Conservation (phyloP, 2,329 filamentous ascomycete species). For the Fusarium tjaetaba region DNA sequence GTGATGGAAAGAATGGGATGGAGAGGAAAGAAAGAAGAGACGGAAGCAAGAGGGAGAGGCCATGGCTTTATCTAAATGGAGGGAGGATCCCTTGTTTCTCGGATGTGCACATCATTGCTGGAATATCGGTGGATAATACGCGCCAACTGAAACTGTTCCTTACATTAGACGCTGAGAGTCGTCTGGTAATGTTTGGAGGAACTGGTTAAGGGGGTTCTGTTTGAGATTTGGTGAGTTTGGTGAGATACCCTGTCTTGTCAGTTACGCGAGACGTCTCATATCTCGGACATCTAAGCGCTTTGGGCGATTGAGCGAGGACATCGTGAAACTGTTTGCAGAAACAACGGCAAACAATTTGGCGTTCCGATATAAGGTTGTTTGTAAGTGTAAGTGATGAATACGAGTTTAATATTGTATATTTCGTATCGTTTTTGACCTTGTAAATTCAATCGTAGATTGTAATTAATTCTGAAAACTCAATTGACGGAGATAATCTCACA, state of each 20-base stretch:
- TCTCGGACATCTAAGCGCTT: slow-evolving; percentile 26
- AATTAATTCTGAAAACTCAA: not conserved
- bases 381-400: not conserved
- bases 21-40: slow-evolving; percentile 3
- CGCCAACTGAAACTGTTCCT: slow-evolving; percentile 38
- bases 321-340: not conserved
- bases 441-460: slow-evolving; percentile 3
- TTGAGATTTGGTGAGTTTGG: slow-evolving; percentile 4
- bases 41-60: not conserved
- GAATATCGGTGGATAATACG: slow-evolving; percentile 25
- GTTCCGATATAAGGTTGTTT: not conserved
- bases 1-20: slow-evolving; percentile 43
- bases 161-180: slow-evolving; percentile 24
- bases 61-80: slow-evolving; percentile 16
- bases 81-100: slow-evolving; percentile 1
- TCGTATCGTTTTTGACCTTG: not conserved
- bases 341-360: not conserved
- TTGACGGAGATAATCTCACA: not conserved
- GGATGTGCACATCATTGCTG: slow-evolving; percentile 36
- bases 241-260: slow-evolving; percentile 22
- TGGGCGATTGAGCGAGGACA: not conserved
- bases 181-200: not conserved
- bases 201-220: slow-evolving; percentile 8
- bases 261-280: slow-evolving; percentile 35
- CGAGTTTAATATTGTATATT: fast-evolving